Evolutionary conservation across 2,329 filamentous ascomycete species (phyloP), one percentile per base, ranked within the genome.

Genomic region (Pyrenophora tritici-repentis): DNA sequence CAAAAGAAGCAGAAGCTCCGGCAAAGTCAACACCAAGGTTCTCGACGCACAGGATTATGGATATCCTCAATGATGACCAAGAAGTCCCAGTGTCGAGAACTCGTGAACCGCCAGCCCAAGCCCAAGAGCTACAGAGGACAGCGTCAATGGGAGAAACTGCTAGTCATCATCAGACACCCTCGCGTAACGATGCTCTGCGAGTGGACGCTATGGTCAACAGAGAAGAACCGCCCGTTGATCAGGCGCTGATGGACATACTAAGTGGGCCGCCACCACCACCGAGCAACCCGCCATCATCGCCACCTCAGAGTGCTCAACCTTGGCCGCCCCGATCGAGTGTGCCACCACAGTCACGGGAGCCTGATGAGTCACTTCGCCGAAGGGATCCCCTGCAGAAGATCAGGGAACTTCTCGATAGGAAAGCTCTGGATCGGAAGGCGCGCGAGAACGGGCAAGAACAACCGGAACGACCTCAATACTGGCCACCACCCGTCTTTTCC

Each of bases 11-110:
- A 12, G 56, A 62, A 32, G 22, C 39, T 7, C 66, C 62, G 32
- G 59, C 61, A 14, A 61, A 61, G 13, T 55, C 54, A 4, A 66
- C 66, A 16, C 59, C 57, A 20, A 63, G 67, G n/a, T 31, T 65
- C 2, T 69, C 67, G 2, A 69, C 68, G 2, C 70, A 73, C 35
- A 61, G 70, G 13, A 72, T 74, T 36, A 73, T 67, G 62, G 72
- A 74, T 24, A 66, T 74, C 34, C 43, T 74, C 14, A 74, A 73
- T 33, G 60, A 73, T 36, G 68, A 73, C 43, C 53, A 65, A 37
- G 71, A 73, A 33, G 61, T 63, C 13, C 64, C 65, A 17, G 50
- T 62, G 10, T 55, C 61, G 13, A 65, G 54, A 33, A 47, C 56
- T 29, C 59, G 63, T 37, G 61, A 65, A 26, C 42, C 59, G 29